Percentiles rank a stretch among this genome's conserved stretches.
Conservation (phyloP, 148 eudicot species). For the Chenopodium formosanum region DNA sequence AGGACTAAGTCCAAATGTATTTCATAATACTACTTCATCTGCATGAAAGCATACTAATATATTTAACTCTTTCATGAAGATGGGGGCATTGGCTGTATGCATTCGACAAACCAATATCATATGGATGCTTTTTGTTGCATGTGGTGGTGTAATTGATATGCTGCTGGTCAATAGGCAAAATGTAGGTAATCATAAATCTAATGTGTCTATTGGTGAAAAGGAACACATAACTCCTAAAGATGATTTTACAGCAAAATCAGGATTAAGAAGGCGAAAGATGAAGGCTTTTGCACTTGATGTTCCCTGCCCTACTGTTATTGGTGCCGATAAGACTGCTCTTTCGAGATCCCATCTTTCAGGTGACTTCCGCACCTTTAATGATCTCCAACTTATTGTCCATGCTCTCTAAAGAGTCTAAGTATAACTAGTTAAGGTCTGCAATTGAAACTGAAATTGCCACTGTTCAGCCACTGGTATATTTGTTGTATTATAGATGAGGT, state of each 20-base stretch:
- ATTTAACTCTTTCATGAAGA: constrained; percentile 48
- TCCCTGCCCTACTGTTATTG: constrained; percentile 18
- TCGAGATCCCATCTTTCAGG: constrained; percentile 49
- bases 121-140: constrained; percentile 85
- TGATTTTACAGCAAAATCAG: constrained; percentile 35
- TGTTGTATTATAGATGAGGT: neutral
- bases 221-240: constrained; percentile 21
- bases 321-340: constrained; percentile 8
- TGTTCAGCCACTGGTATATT: neutral
- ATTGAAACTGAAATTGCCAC: neutral
- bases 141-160: constrained; percentile 53
- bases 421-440: neutral
- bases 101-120: constrained; percentile 88
- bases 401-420: too few species aligned
- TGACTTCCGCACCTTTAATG: constrained; percentile 18
- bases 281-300: constrained; percentile 17
- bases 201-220: constrained; percentile 26
- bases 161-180: constrained; percentile 27
- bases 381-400: neutral
- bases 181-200: constrained; percentile 26
- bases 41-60: neutral
- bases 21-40: neutral
- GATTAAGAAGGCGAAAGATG: constrained; percentile 61
- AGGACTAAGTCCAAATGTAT: constrained; percentile 2
- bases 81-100: constrained; percentile 74